Conservation (phyloP, 768 basidiomycete species). For the Infundibulicybe gibba region DNA sequence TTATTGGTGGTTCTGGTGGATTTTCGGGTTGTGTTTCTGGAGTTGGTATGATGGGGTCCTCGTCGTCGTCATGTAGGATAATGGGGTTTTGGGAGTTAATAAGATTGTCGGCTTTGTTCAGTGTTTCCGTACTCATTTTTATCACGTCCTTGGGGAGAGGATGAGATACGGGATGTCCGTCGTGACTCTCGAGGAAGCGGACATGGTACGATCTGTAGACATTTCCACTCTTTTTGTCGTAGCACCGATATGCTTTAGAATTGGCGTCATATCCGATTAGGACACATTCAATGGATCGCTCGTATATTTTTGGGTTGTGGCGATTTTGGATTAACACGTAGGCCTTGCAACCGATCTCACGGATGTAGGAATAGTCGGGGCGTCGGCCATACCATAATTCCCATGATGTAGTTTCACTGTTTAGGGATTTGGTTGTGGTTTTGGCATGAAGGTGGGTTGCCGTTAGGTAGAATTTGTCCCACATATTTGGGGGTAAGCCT, state of each 20-base stretch:
- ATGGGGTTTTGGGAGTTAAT: no score
- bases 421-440: constrained; percentile 5
- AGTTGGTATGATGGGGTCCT: no score
- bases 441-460: constrained; percentile 13
- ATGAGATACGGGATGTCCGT: background rate
- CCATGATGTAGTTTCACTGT: constrained; percentile 6
- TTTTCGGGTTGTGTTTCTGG: no score
- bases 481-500: constrained; percentile 7
- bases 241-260: constrained; percentile 19
- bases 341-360: constrained; percentile 17
- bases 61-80: no score
- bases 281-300: constrained; percentile 11
- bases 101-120: no score
- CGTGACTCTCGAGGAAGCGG: background rate
- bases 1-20: no score
- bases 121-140: no score
- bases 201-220: constrained; percentile 1
- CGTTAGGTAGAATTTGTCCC: constrained; percentile 14
- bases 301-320: constrained; percentile 13
- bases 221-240: constrained; percentile 7
- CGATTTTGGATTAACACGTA: constrained; percentile 13
- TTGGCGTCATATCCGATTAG: constrained; percentile 17
- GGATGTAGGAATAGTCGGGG: constrained; percentile 14
- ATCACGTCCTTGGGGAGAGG: no score
- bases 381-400: constrained; percentile 10